phyloP scores from a whole-genome alignment of 2,329 filamentous ascomycete species.

The Pyrenophora tritici-repentis region DNA sequence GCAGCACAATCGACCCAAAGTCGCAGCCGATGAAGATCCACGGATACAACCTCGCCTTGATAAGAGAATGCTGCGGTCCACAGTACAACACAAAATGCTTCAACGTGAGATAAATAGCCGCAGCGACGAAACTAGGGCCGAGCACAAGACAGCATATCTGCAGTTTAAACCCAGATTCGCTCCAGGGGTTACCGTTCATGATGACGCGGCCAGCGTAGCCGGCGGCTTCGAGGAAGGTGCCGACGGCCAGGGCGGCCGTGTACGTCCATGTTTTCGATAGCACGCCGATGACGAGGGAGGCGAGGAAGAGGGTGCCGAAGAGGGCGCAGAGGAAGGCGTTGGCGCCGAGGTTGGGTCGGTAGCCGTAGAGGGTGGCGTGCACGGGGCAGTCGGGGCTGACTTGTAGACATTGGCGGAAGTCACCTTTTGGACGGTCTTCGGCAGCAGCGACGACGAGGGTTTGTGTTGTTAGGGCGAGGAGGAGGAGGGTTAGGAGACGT shows the following conservation, averaged over 20 bases:
- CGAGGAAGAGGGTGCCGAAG: constrained; percentile 26
- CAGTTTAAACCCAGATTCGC: constrained; percentile 49
- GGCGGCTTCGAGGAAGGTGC: constrained; percentile 49
- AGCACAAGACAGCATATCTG: constrained; percentile 53
- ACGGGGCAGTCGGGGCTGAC: constrained; percentile 38
- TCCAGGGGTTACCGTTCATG: constrained; percentile 51
- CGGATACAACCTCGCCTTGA: constrained; percentile 54
- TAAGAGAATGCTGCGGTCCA: constrained; percentile 48
- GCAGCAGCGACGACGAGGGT: constrained; percentile 19
- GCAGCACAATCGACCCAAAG: constrained; percentile 59
- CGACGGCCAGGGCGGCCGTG: constrained; percentile 48
- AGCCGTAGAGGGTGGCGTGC: constrained; percentile 47
- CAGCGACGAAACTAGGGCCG: constrained; percentile 52
- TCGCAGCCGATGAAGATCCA: constrained; percentile 64
- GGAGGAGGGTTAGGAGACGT: constrained; percentile 13
- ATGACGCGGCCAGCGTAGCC: constrained; percentile 52
- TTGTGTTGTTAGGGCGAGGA: constrained; percentile 11
- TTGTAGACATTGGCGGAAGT: constrained; percentile 31
- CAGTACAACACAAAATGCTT: constrained; percentile 54
- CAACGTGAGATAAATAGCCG: constrained; percentile 54
- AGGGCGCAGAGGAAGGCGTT: constrained; percentile 47
- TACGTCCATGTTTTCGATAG: constrained; percentile 49
- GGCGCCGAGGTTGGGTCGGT: constrained; percentile 45
- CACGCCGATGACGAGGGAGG: constrained; percentile 25
- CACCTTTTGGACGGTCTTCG: constrained; percentile 24